phyloP scores from a whole-genome alignment of 225 moss, liverwort and hornwort species.

The Pseudoscleropodium purum region DNA sequence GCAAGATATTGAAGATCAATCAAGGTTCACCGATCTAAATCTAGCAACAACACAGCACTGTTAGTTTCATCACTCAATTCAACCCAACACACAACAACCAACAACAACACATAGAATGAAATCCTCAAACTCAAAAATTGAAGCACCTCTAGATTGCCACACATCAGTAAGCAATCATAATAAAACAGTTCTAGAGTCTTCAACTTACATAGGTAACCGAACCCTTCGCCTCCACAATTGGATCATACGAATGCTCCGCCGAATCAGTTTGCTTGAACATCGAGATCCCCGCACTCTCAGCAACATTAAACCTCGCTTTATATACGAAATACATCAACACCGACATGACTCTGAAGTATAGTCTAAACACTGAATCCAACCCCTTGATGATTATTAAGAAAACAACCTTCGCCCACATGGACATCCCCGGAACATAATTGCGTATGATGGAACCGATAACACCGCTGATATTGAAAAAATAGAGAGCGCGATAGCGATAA shows the following conservation, averaged over 20 bases:
- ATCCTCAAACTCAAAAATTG: neutral
- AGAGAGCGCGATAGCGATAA: neutral
- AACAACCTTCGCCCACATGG: neutral
- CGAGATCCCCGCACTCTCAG: neutral
- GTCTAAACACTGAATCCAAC: neutral
- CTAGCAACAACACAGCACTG: neutral
- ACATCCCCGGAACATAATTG: neutral
- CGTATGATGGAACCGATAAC: fast-evolving
- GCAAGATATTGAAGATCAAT: neutral
- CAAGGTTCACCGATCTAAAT: neutral
- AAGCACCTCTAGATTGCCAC: neutral
- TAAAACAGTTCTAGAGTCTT: neutral
- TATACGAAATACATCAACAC: slow-evolving; percentile 8
- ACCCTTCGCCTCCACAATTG: neutral
- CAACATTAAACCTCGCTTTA: neutral
- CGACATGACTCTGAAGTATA: neutral
- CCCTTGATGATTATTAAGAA: neutral
- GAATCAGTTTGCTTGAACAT: neutral
- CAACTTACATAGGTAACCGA: neutral
- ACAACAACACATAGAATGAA: neutral
- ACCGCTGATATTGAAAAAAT: fast-evolving
- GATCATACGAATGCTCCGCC: neutral
- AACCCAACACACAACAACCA: neutral
- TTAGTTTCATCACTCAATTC: neutral
- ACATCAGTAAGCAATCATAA: no score